Percentiles rank a stretch among this genome's conserved stretches.
Conservation (phyloP, 495 filamentous ascomycete genomes). For the Trichoderma reesei region DNA sequence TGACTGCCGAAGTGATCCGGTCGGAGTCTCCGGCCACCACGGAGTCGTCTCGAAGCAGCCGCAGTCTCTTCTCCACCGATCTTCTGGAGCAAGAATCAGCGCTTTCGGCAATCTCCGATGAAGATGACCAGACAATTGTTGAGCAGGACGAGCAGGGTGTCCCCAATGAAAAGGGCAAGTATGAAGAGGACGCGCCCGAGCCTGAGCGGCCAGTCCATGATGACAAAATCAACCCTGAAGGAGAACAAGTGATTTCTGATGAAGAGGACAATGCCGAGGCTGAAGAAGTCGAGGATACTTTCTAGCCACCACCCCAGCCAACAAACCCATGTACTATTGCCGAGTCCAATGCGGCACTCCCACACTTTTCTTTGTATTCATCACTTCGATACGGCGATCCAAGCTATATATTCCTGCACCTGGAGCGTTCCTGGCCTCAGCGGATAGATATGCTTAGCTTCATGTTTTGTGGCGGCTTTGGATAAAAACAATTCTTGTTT, state of each 20-base stretch:
- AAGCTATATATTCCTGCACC: constrained; percentile 2
- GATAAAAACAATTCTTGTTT: constrained; percentile 1
- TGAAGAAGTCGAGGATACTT: background rate
- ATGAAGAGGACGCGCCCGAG: too few species aligned
- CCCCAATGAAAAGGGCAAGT: too few species aligned
- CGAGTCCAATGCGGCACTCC: background rate
- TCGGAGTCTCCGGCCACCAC: constrained; percentile 30
- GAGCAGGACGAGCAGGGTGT: too few species aligned
- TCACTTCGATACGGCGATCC: constrained; percentile 8
- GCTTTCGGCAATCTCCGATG: constrained; percentile 41
- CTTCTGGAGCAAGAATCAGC: constrained; percentile 48
- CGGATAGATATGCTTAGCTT: background rate
- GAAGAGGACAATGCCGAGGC: background rate
- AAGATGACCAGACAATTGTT: background rate
- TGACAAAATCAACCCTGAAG: constrained; percentile 10
- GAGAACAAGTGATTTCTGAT: background rate
- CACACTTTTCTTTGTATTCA: constrained; percentile 1
- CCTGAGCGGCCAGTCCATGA: constrained; percentile 28
- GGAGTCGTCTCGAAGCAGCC: constrained; percentile 38
- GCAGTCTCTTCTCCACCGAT: constrained; percentile 42
- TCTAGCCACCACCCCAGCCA: background rate
- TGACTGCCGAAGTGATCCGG: constrained; percentile 32
- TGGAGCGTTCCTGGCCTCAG: background rate
- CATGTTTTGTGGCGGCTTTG: constrained; percentile 6
- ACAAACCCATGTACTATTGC: background rate